Evolutionary conservation across 176 grass and related monocot species (phyloP).

Genomic region (Calamus simplicifolius): DNA sequence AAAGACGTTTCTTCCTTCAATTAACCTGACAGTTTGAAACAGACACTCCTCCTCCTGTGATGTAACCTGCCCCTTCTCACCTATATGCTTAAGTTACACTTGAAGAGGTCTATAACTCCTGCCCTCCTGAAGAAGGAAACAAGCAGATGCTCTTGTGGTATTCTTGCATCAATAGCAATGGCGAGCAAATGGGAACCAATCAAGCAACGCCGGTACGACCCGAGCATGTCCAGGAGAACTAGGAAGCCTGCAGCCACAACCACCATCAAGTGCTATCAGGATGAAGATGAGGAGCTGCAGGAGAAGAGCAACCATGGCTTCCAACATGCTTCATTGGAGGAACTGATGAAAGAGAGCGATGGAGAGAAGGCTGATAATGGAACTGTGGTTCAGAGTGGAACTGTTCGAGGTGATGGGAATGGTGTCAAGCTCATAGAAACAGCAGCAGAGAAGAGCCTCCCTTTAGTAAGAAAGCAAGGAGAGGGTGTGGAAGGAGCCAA

Average conservation of each 20-base stretch:
- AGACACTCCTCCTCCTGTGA: not conserved
- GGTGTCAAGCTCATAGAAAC: constrained; percentile 9
- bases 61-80: not conserved
- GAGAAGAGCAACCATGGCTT: not conserved
- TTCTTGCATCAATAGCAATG: constrained; percentile 36
- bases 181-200: constrained; percentile 41
- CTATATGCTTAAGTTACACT: not conserved
- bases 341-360: constrained; percentile 55
- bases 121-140: constrained; percentile 20
- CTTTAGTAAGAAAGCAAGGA: constrained; percentile 30
- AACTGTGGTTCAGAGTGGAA: not conserved
- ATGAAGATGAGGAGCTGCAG: constrained; percentile 16
- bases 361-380: constrained; percentile 26
- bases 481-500: constrained; percentile 34
- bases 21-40: not conserved
- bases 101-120: constrained; percentile 32
- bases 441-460: constrained; percentile 2
- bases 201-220: constrained; percentile 58
- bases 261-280: constrained; percentile 4
- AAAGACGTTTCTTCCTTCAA: not conserved
- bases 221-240: constrained; percentile 77
- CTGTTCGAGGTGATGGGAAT: constrained; percentile 4
- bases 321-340: constrained; percentile 53
- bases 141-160: constrained; percentile 18
- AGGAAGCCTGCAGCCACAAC: constrained; percentile 35